These are phyloP conservation scores for Gaillardinia entomophila DNA, from an alignment of 805 yeast genomes.

Conservation along the genomic window DNA sequence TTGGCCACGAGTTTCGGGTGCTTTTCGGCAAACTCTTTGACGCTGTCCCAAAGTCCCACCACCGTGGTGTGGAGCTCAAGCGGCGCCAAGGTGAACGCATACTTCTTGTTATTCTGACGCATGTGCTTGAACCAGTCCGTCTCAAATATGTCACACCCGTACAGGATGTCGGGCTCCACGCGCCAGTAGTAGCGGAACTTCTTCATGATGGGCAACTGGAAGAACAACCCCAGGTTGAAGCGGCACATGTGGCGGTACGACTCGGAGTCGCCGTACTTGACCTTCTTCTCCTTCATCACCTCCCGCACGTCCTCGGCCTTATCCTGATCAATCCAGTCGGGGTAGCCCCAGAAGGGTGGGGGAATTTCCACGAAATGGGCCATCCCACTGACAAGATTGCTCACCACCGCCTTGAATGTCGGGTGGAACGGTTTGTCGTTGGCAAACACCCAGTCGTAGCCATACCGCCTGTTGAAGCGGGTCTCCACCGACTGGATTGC, in stretches of 20 bases:
- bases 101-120: conserved; percentile 14
- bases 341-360: conserved; percentile 14
- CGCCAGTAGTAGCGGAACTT: conserved; percentile 22
- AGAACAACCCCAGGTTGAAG: conserved; percentile 15
- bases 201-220: conserved; percentile 12
- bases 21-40: conserved; percentile 6
- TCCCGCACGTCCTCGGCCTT: conserved; percentile 22
- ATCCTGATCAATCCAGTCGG: conserved; percentile 13
- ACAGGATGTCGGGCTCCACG: conserved; percentile 16
- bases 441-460: conserved; percentile 22
- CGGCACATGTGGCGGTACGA: conserved; percentile 16
- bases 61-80: conserved; percentile 16
- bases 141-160: conserved; percentile 16
- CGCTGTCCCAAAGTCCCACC: conserved; percentile 15
- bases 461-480: conserved; percentile 14
- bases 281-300: conserved; percentile 14
- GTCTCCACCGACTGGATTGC: conserved; percentile 17
- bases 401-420: conserved; percentile 11
- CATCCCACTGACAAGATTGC: conserved; percentile 13
- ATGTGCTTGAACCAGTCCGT: conserved; percentile 19
- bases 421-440: conserved; percentile 18
- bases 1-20: conserved; percentile 4
- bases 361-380: conserved; percentile 15
- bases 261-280: conserved; percentile 24
- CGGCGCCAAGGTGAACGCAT: conserved; percentile 19